These are phyloP conservation scores for Lipomyces sp. DNA, from an alignment of 805 yeast species.

Conservation along the genomic window DNA sequence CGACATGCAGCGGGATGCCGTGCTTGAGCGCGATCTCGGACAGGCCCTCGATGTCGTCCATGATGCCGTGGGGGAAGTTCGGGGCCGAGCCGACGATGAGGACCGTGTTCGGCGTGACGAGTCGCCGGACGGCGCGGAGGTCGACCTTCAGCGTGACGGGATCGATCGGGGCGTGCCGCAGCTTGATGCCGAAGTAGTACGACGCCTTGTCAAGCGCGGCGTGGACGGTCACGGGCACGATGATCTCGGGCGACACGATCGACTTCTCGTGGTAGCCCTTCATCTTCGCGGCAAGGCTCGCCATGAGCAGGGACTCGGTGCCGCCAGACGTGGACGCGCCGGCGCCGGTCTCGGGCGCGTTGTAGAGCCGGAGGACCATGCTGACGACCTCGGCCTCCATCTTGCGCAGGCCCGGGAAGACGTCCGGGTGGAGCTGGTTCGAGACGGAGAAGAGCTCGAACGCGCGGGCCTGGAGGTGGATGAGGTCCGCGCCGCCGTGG, in stretches of 20 bases:
- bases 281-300: constrained; percentile 86
- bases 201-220: constrained; percentile 96
- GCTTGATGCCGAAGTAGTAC: constrained; percentile 79
- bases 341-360: constrained; percentile 71
- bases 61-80: constrained; percentile 93
- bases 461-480: constrained; percentile 71
- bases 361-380: constrained; percentile 69
- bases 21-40: constrained; percentile 61
- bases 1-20: constrained; percentile 88
- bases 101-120: constrained; percentile 76
- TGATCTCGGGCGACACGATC: constrained; percentile 72
- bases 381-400: constrained; percentile 95
- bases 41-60: constrained; percentile 78
- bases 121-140: constrained; percentile 53
- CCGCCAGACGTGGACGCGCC: constrained; percentile 95
- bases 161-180: constrained; percentile 76
- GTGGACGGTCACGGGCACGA: constrained; percentile 86
- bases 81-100: constrained; percentile 92
- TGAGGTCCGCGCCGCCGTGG: constrained; percentile 84
- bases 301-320: constrained; percentile 82
- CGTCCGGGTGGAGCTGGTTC: constrained; percentile 95
- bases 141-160: constrained; percentile 67
- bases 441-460: constrained; percentile 77
- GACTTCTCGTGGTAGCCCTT: constrained; percentile 54
- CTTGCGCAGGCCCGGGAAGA: constrained; percentile 91